Evolutionary conservation across 2,329 filamentous ascomycete genomes (phyloP).

Genomic region (Epichloe festucae): DNA sequence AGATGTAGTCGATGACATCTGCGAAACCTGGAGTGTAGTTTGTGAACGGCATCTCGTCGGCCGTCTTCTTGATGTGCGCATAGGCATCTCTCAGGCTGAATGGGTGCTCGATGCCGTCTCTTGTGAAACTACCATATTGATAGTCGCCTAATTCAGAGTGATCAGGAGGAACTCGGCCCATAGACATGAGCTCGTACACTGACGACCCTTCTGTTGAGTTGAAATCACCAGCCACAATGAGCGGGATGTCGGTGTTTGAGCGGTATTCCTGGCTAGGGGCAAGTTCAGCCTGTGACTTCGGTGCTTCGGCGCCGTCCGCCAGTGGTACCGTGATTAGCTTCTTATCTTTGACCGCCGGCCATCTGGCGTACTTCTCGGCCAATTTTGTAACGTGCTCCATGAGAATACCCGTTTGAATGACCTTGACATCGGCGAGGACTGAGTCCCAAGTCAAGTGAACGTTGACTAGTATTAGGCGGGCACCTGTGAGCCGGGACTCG

Average conservation of each 20-base stretch:
- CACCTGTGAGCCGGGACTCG: conserved; percentile 82
- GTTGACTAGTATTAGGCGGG: conserved; percentile 83
- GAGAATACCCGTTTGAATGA: conserved; percentile 88
- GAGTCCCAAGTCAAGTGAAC: conserved; percentile 95
- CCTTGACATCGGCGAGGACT: conserved; percentile 80
- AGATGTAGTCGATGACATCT: conserved; percentile 92
- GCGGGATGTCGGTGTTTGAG: conserved; percentile 73
- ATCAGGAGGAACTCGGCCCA: conserved; percentile 62
- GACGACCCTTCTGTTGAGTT: conserved; percentile 82
- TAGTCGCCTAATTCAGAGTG: conserved; percentile 70
- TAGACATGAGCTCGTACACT: conserved; percentile 79
- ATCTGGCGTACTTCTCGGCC: conserved; percentile 72
- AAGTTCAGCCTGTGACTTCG: conserved; percentile 45
- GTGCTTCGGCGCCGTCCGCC: conserved; percentile 30
- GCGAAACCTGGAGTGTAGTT: conserved; percentile 94
- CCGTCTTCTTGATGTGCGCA: conserved; percentile 64
- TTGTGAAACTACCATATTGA: conserved; percentile 87
- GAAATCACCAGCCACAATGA: conserved; percentile 90
- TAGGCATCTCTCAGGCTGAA: conserved; percentile 92
- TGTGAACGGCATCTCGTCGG: conserved; percentile 79
- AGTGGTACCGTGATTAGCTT: conserved; percentile 36
- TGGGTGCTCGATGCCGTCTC: conserved; percentile 83
- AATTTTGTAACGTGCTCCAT: conserved; percentile 85
- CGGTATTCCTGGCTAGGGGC: conserved; percentile 78
- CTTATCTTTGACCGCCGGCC: conserved; percentile 74